Conservation (phyloP, 345 rosid genomes). For the Salix exigua region DNA sequence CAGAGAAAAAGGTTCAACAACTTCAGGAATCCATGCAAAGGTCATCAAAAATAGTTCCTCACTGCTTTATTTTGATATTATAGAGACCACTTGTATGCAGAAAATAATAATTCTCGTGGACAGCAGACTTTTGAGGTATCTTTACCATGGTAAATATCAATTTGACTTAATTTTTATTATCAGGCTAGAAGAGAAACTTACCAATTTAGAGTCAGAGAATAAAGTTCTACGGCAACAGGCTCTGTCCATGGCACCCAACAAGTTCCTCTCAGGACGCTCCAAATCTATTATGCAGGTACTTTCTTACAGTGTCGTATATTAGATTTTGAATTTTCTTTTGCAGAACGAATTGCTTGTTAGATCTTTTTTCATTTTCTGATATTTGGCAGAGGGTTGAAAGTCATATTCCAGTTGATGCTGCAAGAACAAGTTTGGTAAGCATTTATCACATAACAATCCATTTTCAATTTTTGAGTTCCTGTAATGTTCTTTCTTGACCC, state of each 20-base stretch:
- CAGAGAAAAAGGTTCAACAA: conserved; percentile 65
- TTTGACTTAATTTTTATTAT: conserved; percentile 18
- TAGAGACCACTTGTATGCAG: neutral
- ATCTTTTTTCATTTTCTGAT: conserved; percentile 19
- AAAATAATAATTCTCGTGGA: neutral
- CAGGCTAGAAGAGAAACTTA: conserved; percentile 84
- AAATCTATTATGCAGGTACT: conserved; percentile 82
- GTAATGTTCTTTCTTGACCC: neutral
- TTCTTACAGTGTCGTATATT: neutral
- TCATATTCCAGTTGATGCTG: conserved; percentile 46
- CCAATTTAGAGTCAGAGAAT: conserved; percentile 81
- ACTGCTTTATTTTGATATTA: neutral
- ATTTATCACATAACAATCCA: neutral
- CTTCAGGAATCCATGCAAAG: conserved; percentile 75
- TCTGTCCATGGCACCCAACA: conserved; percentile 88
- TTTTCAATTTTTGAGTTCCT: neutral
- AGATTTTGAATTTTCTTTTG: neutral
- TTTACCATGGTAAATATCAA: neutral
- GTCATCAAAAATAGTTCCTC: conserved; percentile 24
- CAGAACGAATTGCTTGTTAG: neutral
- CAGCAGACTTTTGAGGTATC: neutral
- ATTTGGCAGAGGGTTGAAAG: conserved; percentile 69
- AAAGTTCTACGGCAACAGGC: conserved; percentile 93
- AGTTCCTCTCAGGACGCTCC: conserved; percentile 88
- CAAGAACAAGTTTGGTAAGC: conserved; percentile 54